phyloP scores from a whole-genome alignment of 1,284 basidiomycete species.

The Stereum hirsutum region DNA sequence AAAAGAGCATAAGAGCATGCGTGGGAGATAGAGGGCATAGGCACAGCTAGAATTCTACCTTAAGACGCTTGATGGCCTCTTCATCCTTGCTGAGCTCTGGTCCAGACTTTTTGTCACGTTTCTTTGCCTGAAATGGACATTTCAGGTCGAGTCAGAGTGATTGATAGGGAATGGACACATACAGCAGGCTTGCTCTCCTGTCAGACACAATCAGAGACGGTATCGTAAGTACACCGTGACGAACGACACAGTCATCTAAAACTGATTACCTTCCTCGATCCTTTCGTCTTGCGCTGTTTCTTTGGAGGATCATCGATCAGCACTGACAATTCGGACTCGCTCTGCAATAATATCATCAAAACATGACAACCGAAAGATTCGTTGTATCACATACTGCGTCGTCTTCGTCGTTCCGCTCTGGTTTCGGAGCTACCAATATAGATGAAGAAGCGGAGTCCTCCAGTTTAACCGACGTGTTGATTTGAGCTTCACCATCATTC shows the following conservation, averaged over 20 bases:
- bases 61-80: constrained; percentile 25
- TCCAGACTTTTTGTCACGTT: constrained; percentile 16
- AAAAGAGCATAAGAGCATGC: background rate
- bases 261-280: background rate
- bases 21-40: background rate
- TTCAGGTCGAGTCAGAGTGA: background rate
- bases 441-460: background rate
- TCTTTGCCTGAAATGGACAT: constrained; percentile 13
- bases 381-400: background rate
- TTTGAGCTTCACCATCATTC: background rate
- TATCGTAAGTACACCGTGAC: background rate
- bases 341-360: constrained; percentile 14
- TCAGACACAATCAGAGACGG: background rate
- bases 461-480: background rate
- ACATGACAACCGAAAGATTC: background rate
- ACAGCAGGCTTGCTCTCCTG: background rate
- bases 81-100: constrained; percentile 24
- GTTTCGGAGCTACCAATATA: background rate
- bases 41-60: constrained; percentile 15
- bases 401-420: background rate
- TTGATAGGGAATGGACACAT: background rate
- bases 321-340: constrained; percentile 53
- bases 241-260: background rate
- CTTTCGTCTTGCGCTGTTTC: constrained; percentile 19
- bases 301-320: constrained; percentile 49